Base-by-base conservation (phyloP, 2,329 filamentous ascomycete genomes). In the Sclerotinia borealis region DNA sequence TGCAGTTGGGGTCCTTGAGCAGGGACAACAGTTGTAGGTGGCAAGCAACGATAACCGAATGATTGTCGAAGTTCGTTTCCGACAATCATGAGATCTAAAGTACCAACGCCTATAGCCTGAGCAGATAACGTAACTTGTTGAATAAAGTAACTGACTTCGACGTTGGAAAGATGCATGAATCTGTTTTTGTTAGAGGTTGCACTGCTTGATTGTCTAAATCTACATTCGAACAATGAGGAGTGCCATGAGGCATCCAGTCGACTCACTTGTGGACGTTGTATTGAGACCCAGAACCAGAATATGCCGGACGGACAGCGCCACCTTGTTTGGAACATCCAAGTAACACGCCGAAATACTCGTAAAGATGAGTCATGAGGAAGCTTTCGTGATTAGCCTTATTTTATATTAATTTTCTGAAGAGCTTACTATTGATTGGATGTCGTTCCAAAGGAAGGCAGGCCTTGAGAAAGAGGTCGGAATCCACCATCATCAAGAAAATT, bases 401-500 rank as follows among this genome's bases (percentile, higher is more conserved):
- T 17, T 13, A 11, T 41, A 25, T 37, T n/a, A 13, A 2, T 48
- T n/a, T 3, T 34, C 17, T 8, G 6, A 36, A 27, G 5, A n/a
- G 52, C 68, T 52, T 65, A 84, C 82, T 83, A 84, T 78, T 87
- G 84, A 63, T 80, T 79, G 0, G 82, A 84, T 22, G 64, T 77
- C 7, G 73, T 76, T 65, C 77, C 75, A 66, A 83, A 79, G 67
- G 83, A 77, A 19, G 84, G 79, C 77, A 75, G 83, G 75, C 84
- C 84, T 72, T 78, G 79, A 77, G 76, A 80, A 67, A 86, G 71
- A 29, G 83, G 82, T 22, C 74, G 77, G 37, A 82, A 83, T 66
- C 79, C 84, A 48, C 84, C 85, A 51, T 79, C 84, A 66, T 87
- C 85, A 31, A 87, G 77, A 74, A 85, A 87, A 78, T 86, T 86